These are phyloP conservation scores for Mollisiaceae sp. DNA, from an alignment of 2,329 filamentous ascomycete species.

Conservation along the genomic window DNA sequence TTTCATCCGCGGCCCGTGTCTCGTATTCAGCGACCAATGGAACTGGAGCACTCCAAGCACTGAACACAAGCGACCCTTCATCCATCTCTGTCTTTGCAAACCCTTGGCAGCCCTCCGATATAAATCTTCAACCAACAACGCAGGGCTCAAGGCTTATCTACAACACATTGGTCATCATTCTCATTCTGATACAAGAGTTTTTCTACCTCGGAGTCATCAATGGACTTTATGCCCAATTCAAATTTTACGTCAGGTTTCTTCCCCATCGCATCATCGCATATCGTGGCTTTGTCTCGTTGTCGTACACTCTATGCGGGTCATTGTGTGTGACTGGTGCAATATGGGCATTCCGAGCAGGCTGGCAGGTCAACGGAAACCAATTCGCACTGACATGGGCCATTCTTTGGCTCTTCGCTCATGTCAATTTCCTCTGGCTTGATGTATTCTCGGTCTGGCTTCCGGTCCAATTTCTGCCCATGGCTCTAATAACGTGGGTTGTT, in stretches of 20 bases:
- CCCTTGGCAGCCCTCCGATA: slow-evolving; percentile 41
- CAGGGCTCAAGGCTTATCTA: slow-evolving; percentile 45
- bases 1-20: slow-evolving; percentile 36
- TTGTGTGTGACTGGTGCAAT: slow-evolving; percentile 48
- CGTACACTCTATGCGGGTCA: slow-evolving; percentile 45
- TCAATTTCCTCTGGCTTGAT: slow-evolving; percentile 51
- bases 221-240: slow-evolving; percentile 37
- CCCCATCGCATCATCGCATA: slow-evolving; percentile 37
- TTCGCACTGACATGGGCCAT: slow-evolving; percentile 64
- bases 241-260: slow-evolving; percentile 33
- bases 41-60: slow-evolving; percentile 27
- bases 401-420: slow-evolving; percentile 64
- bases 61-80: slow-evolving; percentile 36
- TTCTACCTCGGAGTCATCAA: slow-evolving; percentile 41
- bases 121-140: slow-evolving; percentile 43
- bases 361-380: slow-evolving; percentile 55
- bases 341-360: slow-evolving; percentile 51
- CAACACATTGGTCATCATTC: slow-evolving; percentile 48
- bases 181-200: slow-evolving; percentile 44
- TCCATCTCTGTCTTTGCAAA: slow-evolving; percentile 43
- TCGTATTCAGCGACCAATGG: slow-evolving; percentile 38
- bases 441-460: slow-evolving; percentile 45
- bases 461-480: slow-evolving; percentile 47
- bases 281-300: slow-evolving; percentile 39
- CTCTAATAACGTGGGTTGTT: slow-evolving; percentile 64